Evolutionary conservation across 192 early-diverging fungal genomes (phyloP).

Genomic region (Phlyctochytrium bullatum): DNA sequence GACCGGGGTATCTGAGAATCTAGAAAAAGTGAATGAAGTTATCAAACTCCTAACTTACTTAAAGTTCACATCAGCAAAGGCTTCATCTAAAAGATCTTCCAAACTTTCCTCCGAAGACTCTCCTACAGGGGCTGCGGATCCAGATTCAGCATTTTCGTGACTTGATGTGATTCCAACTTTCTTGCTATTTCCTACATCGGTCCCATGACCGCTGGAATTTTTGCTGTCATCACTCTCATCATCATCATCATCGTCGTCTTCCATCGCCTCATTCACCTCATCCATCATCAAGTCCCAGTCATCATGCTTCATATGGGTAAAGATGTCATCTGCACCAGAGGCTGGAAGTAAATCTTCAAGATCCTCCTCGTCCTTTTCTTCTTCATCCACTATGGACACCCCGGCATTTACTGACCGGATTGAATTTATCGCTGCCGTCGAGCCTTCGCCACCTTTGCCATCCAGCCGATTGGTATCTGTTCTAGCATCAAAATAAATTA

Average conservation of each 20-base stretch:
- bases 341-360: neutral
- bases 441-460: neutral
- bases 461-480: neutral
- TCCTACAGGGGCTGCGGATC: no score
- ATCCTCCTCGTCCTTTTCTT: slow-evolving; percentile 5
- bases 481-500: neutral
- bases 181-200: no score
- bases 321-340: neutral
- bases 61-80: no score
- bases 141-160: no score
- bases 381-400: neutral
- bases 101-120: no score
- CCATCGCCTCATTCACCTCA: slow-evolving; percentile 19
- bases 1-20: no score
- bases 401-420: neutral
- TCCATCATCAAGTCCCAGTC: slow-evolving; percentile 23
- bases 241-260: slow-evolving; percentile 13
- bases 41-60: no score
- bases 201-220: no score
- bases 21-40: no score
- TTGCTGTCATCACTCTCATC: slow-evolving; percentile 15
- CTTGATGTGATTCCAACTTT: no score
- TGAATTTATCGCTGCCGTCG: neutral
- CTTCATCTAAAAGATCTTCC: no score
- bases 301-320: slow-evolving; percentile 9